Conservation (phyloP, 2,329 filamentous ascomycete genomes). For the Trichoderma guizhouense region DNA sequence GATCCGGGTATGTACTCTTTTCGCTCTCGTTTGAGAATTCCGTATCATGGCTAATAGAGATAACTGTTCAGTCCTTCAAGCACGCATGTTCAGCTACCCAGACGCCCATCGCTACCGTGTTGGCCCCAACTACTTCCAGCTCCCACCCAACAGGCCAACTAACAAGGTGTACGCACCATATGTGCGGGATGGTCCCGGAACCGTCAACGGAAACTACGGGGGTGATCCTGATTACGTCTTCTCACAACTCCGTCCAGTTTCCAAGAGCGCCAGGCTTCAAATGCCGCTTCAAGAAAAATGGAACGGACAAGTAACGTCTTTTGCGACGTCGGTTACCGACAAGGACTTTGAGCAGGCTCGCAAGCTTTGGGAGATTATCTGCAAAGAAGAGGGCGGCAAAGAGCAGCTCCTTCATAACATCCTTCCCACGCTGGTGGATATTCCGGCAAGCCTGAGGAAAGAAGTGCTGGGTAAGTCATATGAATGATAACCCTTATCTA, state of each 20-base stretch:
- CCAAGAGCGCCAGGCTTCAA: constrained; percentile 44
- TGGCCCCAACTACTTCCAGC: constrained; percentile 62
- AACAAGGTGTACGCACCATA: constrained; percentile 60
- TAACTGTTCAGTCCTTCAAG: constrained; percentile 48
- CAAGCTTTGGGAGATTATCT: constrained; percentile 48
- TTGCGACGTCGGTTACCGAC: constrained; percentile 44
- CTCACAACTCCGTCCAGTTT: constrained; percentile 24
- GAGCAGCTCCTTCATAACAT: constrained; percentile 6
- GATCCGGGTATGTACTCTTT: constrained; percentile 44
- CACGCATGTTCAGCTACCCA: constrained; percentile 58
- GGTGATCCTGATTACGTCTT: constrained; percentile 56
- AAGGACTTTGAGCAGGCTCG: constrained; percentile 51
- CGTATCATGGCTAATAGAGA: not conserved
- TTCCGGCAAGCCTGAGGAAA: not conserved
- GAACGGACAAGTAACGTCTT: constrained; percentile 42
- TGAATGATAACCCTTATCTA: not conserved
- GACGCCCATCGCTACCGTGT: constrained; percentile 62
- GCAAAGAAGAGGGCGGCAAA: constrained; percentile 21
- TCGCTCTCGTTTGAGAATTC: not conserved
- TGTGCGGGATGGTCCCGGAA: constrained; percentile 71
- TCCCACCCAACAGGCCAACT: constrained; percentile 53
- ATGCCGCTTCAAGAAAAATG: constrained; percentile 47
- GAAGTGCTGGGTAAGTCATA: constrained; percentile 5
- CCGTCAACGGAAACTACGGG: constrained; percentile 62
- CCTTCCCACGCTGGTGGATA: not conserved